Evolutionary conservation across 2,329 filamentous ascomycete species (phyloP).

Genomic region (Hypocrella siamensis): DNA sequence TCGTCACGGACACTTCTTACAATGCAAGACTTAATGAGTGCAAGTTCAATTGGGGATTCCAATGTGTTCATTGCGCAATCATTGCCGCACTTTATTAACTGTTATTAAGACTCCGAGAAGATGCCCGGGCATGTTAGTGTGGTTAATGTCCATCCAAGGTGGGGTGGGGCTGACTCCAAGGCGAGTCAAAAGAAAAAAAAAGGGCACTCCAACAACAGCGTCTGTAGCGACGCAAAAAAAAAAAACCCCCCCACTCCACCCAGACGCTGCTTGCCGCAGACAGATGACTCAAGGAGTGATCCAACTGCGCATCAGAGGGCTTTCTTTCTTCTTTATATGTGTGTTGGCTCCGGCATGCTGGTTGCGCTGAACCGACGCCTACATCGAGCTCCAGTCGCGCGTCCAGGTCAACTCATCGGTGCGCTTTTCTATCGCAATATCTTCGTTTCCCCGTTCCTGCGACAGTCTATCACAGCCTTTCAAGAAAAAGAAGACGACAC

Average conservation of each 20-base stretch:
- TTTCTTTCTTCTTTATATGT: slow-evolving; percentile 1
- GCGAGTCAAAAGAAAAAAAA: too few species aligned
- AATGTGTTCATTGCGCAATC: too few species aligned
- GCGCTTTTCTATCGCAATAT: slow-evolving; percentile 3
- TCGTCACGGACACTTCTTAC: too few species aligned
- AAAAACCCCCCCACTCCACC: slow-evolving; percentile 3
- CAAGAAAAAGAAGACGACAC: slow-evolving; percentile 1
- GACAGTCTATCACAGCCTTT: not conserved
- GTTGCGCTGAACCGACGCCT: slow-evolving; percentile 5
- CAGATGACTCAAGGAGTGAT: slow-evolving; percentile 6
- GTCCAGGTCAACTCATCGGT: slow-evolving; percentile 1
- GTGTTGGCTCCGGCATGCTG: slow-evolving; percentile 7
- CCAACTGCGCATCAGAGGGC: slow-evolving; percentile 3
- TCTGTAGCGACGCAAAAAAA: too few species aligned
- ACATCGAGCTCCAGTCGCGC: slow-evolving; percentile 1
- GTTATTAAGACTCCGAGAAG: too few species aligned
- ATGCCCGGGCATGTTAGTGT: too few species aligned
- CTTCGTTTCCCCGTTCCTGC: not conserved
- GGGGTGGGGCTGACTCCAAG: too few species aligned
- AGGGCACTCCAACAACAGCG: too few species aligned
- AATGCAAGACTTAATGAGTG: too few species aligned
- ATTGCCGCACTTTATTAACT: too few species aligned
- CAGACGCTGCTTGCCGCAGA: slow-evolving; percentile 4
- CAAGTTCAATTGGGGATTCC: too few species aligned
- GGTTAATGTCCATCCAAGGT: too few species aligned